Conservation (phyloP, 441 rosid genomes). For the Melastoma candidum region DNA sequence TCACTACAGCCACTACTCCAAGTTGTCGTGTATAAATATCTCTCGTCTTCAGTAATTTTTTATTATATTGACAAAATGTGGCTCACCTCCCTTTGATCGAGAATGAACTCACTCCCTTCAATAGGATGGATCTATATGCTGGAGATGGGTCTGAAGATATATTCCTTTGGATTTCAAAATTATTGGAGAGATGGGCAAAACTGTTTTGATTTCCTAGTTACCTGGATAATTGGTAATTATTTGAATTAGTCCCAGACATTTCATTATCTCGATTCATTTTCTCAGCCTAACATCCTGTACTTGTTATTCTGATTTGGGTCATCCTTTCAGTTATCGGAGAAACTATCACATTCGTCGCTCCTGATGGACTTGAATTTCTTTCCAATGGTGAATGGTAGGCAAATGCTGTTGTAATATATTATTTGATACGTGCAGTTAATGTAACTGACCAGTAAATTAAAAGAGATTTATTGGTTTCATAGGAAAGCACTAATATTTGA, state of each 20-base stretch:
- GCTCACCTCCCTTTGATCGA: background rate
- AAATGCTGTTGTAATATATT: background rate
- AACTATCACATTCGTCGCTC: constrained; percentile 72
- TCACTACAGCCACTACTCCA: too few relatives aligned
- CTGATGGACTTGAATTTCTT: constrained; percentile 52
- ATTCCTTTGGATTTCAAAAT: constrained; percentile 76
- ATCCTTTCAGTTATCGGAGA: constrained; percentile 80
- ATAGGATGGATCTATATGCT: constrained; percentile 96
- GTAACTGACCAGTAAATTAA: too few relatives aligned
- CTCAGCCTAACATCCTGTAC: background rate
- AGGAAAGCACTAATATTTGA: too few relatives aligned
- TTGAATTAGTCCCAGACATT: background rate
- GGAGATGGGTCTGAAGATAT: constrained; percentile 93
- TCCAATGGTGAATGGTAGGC: constrained; percentile 96
- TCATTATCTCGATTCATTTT: too few relatives aligned
- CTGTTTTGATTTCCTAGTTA: constrained; percentile 85
- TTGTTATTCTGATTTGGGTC: constrained; percentile 10
- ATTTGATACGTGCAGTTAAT: too few relatives aligned
- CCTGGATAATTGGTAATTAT: constrained; percentile 77
- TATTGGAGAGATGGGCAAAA: constrained; percentile 98
- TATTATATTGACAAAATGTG: background rate
- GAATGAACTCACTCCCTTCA: constrained; percentile 15
- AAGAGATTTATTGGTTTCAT: too few relatives aligned
- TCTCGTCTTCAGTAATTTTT: too few relatives aligned
- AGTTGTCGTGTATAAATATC: too few relatives aligned